phyloP scores from a whole-genome alignment of 306 rosid species.

The Chamaecrista fasciculata region DNA sequence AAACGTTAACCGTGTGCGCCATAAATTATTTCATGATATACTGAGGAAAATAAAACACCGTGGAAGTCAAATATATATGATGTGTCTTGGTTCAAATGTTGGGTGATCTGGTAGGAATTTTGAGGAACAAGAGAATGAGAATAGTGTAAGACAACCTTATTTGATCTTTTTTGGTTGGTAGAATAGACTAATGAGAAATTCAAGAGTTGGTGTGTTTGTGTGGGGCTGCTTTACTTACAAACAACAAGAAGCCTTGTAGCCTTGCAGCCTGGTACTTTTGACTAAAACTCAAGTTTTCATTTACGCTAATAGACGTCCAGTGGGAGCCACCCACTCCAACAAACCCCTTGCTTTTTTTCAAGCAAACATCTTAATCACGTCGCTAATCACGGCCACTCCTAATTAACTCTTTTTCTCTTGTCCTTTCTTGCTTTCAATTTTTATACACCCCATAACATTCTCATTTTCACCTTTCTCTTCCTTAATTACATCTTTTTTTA shows the following conservation, averaged over 20 bases:
- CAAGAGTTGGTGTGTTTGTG: not conserved
- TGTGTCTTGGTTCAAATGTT: not conserved
- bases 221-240: not conserved
- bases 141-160: too few relatives aligned
- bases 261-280: slow-evolving; percentile 10
- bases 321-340: slow-evolving; percentile 28
- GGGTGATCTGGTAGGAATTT: not conserved
- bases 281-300: not conserved
- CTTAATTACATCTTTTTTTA: too few relatives aligned
- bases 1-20: not conserved
- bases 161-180: too few relatives aligned
- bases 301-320: slow-evolving; percentile 30
- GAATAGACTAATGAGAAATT: too few relatives aligned
- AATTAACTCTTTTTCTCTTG: not conserved
- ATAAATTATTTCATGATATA: too few relatives aligned
- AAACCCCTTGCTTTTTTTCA: slow-evolving; percentile 33
- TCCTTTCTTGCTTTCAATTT: slow-evolving; percentile 17
- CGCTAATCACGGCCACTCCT: slow-evolving; percentile 39
- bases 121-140: not conserved
- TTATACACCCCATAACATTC: too few relatives aligned
- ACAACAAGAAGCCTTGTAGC: not conserved
- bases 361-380: slow-evolving; percentile 35
- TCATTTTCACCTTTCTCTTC: too few relatives aligned
- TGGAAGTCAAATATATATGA: slow-evolving; percentile 10
- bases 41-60: slow-evolving; percentile 18